A percentile compares a stretch with the other conserved stretches of the same genome.
Evolutionary conservation across 495 filamentous ascomycete species (phyloP).

Genomic region (Poronia punctata): DNA sequence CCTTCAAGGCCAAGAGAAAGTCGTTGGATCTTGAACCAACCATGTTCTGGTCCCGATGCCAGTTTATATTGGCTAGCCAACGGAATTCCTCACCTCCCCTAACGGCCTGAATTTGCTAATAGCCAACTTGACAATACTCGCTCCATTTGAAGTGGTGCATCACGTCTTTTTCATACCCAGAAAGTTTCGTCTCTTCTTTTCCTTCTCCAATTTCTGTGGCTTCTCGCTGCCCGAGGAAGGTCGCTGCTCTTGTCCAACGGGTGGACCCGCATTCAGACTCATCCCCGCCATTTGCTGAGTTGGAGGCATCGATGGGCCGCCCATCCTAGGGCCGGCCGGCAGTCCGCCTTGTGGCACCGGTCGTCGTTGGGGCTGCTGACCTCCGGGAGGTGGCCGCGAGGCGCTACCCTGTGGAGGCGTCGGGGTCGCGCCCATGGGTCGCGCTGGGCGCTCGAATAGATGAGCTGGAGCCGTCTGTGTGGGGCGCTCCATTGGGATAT

Average conservation of each 20-base stretch:
- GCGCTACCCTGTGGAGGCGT: slow-evolving; percentile 1
- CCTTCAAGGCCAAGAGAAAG: too few species aligned
- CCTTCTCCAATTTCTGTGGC: slow-evolving; percentile 47
- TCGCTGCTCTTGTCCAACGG: slow-evolving; percentile 20
- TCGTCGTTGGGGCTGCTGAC: slow-evolving; percentile 23
- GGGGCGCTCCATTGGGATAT: slow-evolving; percentile 75
- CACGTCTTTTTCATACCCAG: slow-evolving; percentile 59
- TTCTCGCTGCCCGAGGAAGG: slow-evolving; percentile 35
- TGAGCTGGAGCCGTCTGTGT: slow-evolving; percentile 76
- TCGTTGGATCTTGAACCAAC: too few species aligned
- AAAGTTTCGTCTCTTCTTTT: slow-evolving; percentile 74
- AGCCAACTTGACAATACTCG: not conserved
- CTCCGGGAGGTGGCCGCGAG: slow-evolving; percentile 25
- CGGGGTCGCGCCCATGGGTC: slow-evolving; percentile 33
- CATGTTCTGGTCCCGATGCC: too few species aligned
- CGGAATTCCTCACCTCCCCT: too few species aligned
- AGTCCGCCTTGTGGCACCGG: slow-evolving; percentile 19
- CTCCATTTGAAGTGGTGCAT: too few species aligned
- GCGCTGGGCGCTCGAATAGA: slow-evolving; percentile 72
- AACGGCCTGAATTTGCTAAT: too few species aligned
- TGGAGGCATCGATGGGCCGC: slow-evolving; percentile 38
- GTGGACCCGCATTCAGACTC: slow-evolving; percentile 41
- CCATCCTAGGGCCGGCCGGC: slow-evolving; percentile 18
- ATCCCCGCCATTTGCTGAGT: slow-evolving; percentile 51
- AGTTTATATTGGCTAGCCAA: too few species aligned